Evolutionary conservation across 495 filamentous ascomycete genomes (phyloP).

Genomic region (Penicillium fimorum): DNA sequence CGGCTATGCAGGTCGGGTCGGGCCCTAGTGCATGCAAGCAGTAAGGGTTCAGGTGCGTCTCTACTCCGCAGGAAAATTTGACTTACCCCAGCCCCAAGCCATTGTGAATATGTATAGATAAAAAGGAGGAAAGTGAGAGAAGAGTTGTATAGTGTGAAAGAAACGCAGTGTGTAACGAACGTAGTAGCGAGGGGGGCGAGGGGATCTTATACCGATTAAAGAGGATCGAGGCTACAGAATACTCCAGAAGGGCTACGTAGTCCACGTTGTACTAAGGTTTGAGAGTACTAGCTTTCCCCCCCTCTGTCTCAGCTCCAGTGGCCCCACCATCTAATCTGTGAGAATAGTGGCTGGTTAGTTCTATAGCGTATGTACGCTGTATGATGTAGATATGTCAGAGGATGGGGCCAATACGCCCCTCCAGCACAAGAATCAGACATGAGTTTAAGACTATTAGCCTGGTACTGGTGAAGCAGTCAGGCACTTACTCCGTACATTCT

Average conservation of each 20-base stretch:
- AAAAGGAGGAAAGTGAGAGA: conserved; percentile 5
- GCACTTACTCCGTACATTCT: conserved; percentile 5
- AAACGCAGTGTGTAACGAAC: neutral
- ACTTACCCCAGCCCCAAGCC: conserved; percentile 43
- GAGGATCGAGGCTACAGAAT: conserved; percentile 12
- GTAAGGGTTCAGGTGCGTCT: conserved; percentile 2
- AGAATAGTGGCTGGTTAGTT: conserved; percentile 15
- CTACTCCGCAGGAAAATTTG: neutral
- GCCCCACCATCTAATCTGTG: conserved; percentile 17
- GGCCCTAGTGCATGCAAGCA: conserved; percentile 7
- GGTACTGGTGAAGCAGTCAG: conserved; percentile 13
- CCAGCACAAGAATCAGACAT: conserved; percentile 5
- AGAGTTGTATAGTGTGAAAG: conserved; percentile 8
- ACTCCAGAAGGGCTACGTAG: conserved; percentile 21
- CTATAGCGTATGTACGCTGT: neutral
- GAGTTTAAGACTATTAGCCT: conserved; percentile 4
- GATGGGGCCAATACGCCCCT: conserved; percentile 12
- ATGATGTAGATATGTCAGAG: neutral
- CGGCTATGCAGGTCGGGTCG: conserved; percentile 9
- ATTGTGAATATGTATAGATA: conserved; percentile 26
- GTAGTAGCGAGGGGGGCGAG: neutral
- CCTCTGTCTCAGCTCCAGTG: conserved; percentile 19
- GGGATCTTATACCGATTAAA: conserved; percentile 23
- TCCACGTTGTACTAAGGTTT: conserved; percentile 5
- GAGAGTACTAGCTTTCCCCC: conserved; percentile 11